These are phyloP conservation scores for Aureobasidium sp. DNA, from an alignment of 2,329 filamentous ascomycete genomes.

Conservation along the genomic window DNA sequence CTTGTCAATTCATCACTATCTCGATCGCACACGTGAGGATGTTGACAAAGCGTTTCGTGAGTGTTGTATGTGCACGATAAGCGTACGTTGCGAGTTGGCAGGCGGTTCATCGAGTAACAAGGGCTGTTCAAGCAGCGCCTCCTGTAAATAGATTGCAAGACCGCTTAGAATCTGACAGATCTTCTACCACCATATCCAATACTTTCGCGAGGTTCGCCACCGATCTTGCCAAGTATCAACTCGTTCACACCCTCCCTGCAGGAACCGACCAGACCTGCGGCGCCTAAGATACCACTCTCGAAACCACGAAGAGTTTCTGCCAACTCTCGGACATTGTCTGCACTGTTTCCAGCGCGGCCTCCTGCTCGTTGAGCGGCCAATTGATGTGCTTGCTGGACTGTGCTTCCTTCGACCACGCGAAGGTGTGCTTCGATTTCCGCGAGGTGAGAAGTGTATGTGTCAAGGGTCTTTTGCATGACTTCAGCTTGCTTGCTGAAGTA, in stretches of 20 bases:
- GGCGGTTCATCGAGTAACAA: neutral
- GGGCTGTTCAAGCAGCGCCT: neutral
- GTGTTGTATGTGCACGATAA: neutral
- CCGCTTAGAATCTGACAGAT: slow-evolving; percentile 4
- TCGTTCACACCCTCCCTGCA: slow-evolving; percentile 40
- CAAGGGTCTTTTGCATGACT: slow-evolving; percentile 30
- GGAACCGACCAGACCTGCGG: slow-evolving; percentile 38
- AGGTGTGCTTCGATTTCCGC: slow-evolving; percentile 41
- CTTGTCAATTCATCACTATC: neutral
- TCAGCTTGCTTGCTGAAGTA: slow-evolving; percentile 37
- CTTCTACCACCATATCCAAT: slow-evolving; percentile 1
- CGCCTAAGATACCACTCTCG: slow-evolving; percentile 40
- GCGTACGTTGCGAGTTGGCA: neutral
- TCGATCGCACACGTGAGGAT: neutral
- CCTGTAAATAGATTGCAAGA: neutral
- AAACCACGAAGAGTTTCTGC: slow-evolving; percentile 39
- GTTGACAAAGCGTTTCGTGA: neutral
- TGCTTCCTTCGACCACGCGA: slow-evolving; percentile 38
- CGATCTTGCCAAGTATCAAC: slow-evolving; percentile 24
- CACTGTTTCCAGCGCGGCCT: slow-evolving; percentile 23
- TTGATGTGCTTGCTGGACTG: slow-evolving; percentile 35
- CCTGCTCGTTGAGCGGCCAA: slow-evolving; percentile 23
- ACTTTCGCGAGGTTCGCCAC: neutral
- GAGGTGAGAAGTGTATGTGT: slow-evolving; percentile 34
- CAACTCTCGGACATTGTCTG: slow-evolving; percentile 33